Evolutionary conservation across 2,329 filamentous ascomycete species (phyloP).

Genomic region (Talaromyces marneffei): DNA sequence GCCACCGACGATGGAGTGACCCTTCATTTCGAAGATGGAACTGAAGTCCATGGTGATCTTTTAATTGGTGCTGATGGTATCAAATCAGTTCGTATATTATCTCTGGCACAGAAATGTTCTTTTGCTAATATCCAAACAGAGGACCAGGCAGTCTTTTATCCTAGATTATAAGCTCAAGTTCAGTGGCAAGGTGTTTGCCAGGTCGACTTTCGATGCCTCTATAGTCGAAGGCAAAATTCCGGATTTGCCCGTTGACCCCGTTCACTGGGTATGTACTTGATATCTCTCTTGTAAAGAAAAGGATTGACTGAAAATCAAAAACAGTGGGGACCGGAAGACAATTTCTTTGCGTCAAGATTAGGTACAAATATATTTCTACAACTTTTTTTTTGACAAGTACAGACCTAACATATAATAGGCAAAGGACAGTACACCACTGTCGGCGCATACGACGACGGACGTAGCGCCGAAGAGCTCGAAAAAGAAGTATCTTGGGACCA

Average conservation of each 20-base stretch:
- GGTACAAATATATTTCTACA: conserved; percentile 20
- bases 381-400: not conserved
- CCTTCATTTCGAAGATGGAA: conserved; percentile 47
- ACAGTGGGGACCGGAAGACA: conserved; percentile 39
- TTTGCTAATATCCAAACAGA: conserved; percentile 14
- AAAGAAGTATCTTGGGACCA: conserved; percentile 36
- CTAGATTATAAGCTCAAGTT: conserved; percentile 36
- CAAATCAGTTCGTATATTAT: conserved; percentile 38
- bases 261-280: conserved; percentile 30
- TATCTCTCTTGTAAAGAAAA: not conserved
- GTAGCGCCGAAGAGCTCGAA: conserved; percentile 28
- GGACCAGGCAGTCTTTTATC: conserved; percentile 37
- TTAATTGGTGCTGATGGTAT: conserved; percentile 52
- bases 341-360: conserved; percentile 42
- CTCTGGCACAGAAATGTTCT: not conserved
- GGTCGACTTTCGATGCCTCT: conserved; percentile 42
- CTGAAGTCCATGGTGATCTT: conserved; percentile 40
- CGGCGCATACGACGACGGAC: conserved; percentile 39
- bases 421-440: conserved; percentile 38
- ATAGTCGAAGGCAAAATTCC: conserved; percentile 35
- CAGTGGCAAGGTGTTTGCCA: conserved; percentile 43
- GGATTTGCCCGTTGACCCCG: conserved; percentile 38
- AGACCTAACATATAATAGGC: conserved; percentile 15
- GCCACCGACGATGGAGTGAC: conserved; percentile 27
- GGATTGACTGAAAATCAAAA: not conserved